phyloP scores from a whole-genome alignment of 139 green algal species.

The Chloropicon primus region DNA sequence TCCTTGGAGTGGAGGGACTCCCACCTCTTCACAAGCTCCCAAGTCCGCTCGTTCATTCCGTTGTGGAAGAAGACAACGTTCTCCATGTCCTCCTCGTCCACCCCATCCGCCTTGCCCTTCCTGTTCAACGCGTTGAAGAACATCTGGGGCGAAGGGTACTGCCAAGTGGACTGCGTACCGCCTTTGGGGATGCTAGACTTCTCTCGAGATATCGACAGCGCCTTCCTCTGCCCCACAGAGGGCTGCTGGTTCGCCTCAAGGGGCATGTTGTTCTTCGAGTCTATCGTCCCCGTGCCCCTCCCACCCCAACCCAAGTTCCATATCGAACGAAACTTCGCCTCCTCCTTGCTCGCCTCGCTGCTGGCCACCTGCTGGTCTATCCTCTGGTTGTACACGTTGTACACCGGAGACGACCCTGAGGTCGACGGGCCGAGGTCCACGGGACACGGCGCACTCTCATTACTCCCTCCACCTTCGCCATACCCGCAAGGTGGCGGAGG shows the following conservation, averaged over 20 bases:
- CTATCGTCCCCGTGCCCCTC: neutral
- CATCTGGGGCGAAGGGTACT: conserved; percentile 91
- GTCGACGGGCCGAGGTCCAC: neutral
- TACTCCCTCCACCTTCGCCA: no score
- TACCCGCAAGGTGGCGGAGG: neutral
- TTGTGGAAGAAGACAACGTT: conserved; percentile 75
- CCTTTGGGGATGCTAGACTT: conserved; percentile 80
- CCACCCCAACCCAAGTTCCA: neutral
- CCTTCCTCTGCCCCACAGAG: conserved; percentile 58
- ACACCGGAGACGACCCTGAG: conserved; percentile 30
- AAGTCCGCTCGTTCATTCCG: conserved; percentile 93
- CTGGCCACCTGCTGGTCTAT: conserved; percentile 33
- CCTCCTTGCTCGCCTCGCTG: neutral
- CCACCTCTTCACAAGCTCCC: conserved; percentile 63
- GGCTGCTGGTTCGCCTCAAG: conserved; percentile 75
- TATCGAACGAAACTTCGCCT: neutral
- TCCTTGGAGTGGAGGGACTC: conserved; percentile 64
- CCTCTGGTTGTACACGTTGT: conserved; percentile 82
- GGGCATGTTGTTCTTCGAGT: conserved; percentile 54
- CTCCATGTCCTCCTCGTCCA: conserved; percentile 81
- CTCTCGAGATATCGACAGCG: conserved; percentile 54
- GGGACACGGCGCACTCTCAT: no score
- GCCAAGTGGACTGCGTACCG: conserved; percentile 63
- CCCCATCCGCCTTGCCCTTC: conserved; percentile 87
- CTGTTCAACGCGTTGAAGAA: conserved; percentile 87